Conservation (phyloP, 805 yeast species). For the Yarrowia sp. region DNA sequence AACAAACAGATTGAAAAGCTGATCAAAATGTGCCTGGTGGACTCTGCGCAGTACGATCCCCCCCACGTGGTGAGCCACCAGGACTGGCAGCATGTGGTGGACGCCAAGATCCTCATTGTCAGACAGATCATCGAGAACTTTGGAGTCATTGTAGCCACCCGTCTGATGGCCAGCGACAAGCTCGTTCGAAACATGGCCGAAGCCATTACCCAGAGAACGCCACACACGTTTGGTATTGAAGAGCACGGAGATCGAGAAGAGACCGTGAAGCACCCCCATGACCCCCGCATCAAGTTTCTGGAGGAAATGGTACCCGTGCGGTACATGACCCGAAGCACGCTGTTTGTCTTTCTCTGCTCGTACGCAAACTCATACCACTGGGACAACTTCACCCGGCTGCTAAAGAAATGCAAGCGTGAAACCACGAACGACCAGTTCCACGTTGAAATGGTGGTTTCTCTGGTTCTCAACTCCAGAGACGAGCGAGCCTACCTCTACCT, state of each 20-base stretch:
- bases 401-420: background rate
- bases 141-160: background rate
- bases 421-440: background rate
- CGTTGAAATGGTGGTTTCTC: background rate
- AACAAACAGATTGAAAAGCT: constrained; percentile 46
- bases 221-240: constrained; percentile 45
- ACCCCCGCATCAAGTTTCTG: background rate
- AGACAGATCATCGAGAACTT: constrained; percentile 24
- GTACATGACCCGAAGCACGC: constrained; percentile 1
- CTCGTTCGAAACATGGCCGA: constrained; percentile 1
- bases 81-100: constrained; percentile 30
- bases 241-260: constrained; percentile 36
- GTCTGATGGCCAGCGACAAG: background rate
- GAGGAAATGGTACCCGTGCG: constrained; percentile 8
- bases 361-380: constrained; percentile 39
- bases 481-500: too few relatives aligned
- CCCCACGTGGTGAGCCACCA: background rate
- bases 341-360: constrained; percentile 18
- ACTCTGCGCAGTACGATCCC: constrained; percentile 15
- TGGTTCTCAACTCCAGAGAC: constrained; percentile 16
- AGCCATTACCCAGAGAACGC: constrained; percentile 40
- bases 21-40: constrained; percentile 33
- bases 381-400: background rate
- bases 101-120: constrained; percentile 18
- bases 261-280: constrained; percentile 33